These are phyloP conservation scores for Alternaria viburni DNA, from an alignment of 2,329 filamentous ascomycete genomes.

Conservation along the genomic window DNA sequence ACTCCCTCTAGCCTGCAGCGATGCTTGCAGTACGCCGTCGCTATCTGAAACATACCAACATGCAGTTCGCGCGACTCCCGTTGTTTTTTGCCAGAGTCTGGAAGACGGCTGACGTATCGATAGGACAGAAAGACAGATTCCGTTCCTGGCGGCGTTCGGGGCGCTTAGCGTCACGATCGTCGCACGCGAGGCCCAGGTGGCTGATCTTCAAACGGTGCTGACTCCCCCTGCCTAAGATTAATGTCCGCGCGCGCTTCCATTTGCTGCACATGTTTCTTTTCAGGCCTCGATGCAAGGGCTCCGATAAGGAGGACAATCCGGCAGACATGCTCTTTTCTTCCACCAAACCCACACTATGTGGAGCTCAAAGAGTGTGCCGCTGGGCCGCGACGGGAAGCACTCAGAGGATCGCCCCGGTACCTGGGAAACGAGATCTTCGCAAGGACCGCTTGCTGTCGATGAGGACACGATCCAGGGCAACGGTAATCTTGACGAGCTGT, in stretches of 20 bases:
- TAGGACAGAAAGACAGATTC: constrained; percentile 17
- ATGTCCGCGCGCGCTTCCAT: constrained; percentile 4
- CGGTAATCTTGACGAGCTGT: not conserved
- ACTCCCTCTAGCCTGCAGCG: not conserved
- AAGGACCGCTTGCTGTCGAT: not conserved
- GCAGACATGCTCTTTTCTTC: not conserved
- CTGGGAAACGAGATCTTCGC: constrained; percentile 9
- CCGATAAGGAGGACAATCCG: not conserved
- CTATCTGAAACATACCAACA: constrained; percentile 9
- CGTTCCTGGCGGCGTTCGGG: constrained; percentile 23
- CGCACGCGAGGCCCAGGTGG: constrained; percentile 36
- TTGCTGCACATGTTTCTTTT: constrained; percentile 4
- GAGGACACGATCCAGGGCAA: not conserved
- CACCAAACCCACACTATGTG: not conserved
- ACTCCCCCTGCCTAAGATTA: constrained; percentile 38
- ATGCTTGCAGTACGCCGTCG: not conserved
- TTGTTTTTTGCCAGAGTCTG: constrained; percentile 12
- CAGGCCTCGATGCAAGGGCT: not conserved
- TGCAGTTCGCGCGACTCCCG: not conserved
- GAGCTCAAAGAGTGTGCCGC: not conserved
- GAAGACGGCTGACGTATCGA: constrained; percentile 16
- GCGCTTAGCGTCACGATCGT: constrained; percentile 28
- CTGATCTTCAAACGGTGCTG: constrained; percentile 42
- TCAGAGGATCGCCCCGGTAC: not conserved
- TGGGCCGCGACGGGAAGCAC: not conserved